Percentiles rank a stretch among this genome's conserved stretches.
These are phyloP conservation scores for Macrolepiota fuliginosa DNA, from an alignment of 768 basidiomycete genomes.

Conservation along the genomic window DNA sequence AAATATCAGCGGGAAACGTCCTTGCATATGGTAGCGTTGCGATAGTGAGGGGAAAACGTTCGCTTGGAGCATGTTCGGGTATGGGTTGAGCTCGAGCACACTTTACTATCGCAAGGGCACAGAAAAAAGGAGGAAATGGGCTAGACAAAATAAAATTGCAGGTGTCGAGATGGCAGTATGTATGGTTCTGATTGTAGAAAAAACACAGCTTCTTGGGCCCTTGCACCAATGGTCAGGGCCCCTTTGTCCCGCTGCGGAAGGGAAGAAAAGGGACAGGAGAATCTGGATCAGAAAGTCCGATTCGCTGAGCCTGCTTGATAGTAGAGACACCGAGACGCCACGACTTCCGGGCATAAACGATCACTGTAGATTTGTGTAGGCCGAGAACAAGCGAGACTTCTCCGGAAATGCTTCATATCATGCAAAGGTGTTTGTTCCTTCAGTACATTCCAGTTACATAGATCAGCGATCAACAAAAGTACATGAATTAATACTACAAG, in stretches of 20 bases:
- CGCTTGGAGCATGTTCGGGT: neutral
- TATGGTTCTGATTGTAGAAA: neutral
- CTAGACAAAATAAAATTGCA: neutral
- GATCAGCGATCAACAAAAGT: conserved; percentile 4
- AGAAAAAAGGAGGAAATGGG: neutral
- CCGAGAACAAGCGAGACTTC: neutral
- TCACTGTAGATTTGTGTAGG: neutral
- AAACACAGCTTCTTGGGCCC: neutral
- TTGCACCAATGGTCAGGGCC: neutral
- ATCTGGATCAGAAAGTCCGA: neutral
- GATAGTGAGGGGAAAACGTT: neutral
- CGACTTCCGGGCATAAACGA: too few relatives aligned
- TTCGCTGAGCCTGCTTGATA: neutral
- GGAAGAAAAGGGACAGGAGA: neutral
- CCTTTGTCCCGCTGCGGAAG: neutral
- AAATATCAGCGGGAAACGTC: neutral
- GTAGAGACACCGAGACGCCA: neutral
- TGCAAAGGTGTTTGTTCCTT: neutral
- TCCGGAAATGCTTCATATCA: neutral
- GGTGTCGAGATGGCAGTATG: neutral
- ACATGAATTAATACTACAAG: neutral
- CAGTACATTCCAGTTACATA: neutral
- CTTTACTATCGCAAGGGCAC: neutral
- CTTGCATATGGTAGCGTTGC: neutral
- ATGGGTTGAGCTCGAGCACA: neutral